These are phyloP conservation scores for Mallotus nudiflorus DNA, from an alignment of 345 rosid species.

Conservation along the genomic window DNA sequence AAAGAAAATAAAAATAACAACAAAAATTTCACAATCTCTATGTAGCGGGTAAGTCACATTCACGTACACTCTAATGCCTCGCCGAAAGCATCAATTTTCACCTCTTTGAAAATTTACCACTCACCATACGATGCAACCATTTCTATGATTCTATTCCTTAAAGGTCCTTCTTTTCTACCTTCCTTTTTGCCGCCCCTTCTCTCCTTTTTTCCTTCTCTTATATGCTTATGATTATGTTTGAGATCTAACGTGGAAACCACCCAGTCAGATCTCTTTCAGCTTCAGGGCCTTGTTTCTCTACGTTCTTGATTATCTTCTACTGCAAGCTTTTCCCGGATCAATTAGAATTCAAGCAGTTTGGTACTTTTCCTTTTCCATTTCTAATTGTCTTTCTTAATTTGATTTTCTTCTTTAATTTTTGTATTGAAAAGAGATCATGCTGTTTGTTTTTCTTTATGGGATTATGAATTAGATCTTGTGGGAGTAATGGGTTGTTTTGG, in stretches of 20 bases:
- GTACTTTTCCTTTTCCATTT: not conserved
- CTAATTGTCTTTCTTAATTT: not conserved
- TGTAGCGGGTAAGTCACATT: slow-evolving; percentile 10
- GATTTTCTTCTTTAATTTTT: not conserved
- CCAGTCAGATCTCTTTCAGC: not conserved
- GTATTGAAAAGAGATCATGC: not conserved
- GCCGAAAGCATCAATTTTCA: slow-evolving; percentile 4
- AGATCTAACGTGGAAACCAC: not conserved
- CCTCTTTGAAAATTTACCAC: not conserved
- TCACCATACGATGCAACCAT: not conserved
- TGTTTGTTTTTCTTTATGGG: not conserved
- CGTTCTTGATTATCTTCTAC: not conserved
- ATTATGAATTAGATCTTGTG: not conserved
- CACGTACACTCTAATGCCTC: not conserved
- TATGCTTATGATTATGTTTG: not conserved
- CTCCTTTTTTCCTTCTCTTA: not conserved
- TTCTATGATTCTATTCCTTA: too few species aligned
- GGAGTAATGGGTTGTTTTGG: too few species aligned
- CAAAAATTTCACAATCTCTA: not conserved
- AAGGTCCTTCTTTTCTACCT: too few species aligned
- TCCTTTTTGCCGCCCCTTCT: not conserved
- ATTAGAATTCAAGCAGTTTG: slow-evolving; percentile 15
- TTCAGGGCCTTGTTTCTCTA: not conserved
- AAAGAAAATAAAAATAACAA: not conserved
- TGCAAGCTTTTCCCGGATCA: not conserved